Evolutionary conservation across 2,329 filamentous ascomycete species (phyloP), one percentile per base, ranked within the genome.

Genomic region (Phialemonium atrogriseum): DNA sequence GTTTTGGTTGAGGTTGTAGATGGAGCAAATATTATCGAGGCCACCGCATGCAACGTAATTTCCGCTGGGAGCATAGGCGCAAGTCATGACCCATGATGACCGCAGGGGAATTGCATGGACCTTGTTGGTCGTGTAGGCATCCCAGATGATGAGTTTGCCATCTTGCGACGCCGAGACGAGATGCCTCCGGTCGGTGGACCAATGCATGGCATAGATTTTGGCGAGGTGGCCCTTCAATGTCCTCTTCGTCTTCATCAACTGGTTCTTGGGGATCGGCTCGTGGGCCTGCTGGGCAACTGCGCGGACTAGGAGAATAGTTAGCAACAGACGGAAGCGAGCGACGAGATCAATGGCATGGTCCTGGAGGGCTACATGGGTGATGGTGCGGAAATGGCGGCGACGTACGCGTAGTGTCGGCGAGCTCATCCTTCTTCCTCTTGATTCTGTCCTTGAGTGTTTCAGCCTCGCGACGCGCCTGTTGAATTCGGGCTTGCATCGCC

Each of bases 181-280:
- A 63, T 96, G 91, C 61, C 91, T 80, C 55, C 91, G 80, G 64
- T 98, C 91, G 43, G 91, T 98, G 20, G 91, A 96, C 91, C 91
- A 98, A 70, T 98, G 91, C 91, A 98, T 98, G 51, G 91, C 91
- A 62, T 98, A 98, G 52, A 98, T 98, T 69, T 98, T 98, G 51
- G 91, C 91, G 46, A 98, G 68, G 72, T 98, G 91, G 45, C 91
- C 91, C 69, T 96, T 96, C 46, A 98, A 73, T 30, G 88, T 95
- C 52, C 87, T 84, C 69, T 94, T 91, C 44, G 89, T 84, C 73
- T 91, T 94, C 91, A 98, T 96, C 56, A 89, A 75, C 56, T 78
- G 73, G 61, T 93, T 91, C 62, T 84, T 83, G 44, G 89, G 87
- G 50, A 98, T 78, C 46, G 84, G 71, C 59, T 96, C 91, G 61